Evolutionary conservation across 345 rosid species (phyloP).

Genomic region (Erodium maritimum): DNA sequence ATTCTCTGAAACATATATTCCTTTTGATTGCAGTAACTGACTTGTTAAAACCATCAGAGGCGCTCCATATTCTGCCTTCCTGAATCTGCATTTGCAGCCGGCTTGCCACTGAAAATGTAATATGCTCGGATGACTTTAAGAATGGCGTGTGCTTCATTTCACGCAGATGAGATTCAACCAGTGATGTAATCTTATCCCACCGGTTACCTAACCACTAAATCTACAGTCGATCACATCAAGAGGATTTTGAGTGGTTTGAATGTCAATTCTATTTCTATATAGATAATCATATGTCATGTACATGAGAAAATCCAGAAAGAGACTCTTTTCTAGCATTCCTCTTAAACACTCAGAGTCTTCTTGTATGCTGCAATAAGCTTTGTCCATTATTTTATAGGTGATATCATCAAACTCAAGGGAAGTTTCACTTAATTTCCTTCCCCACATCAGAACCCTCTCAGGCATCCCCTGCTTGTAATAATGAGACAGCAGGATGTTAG

Average conservation of each 20-base stretch:
- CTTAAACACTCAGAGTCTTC: constrained; percentile 9
- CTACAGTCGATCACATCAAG: constrained; percentile 14
- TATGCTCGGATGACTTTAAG: no score
- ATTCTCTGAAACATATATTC: no score
- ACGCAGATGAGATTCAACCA: neutral
- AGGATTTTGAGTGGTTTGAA: constrained; percentile 11
- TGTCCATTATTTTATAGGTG: constrained; percentile 35
- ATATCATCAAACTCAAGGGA: constrained; percentile 50
- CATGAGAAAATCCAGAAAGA: constrained; percentile 66
- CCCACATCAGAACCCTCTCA: constrained; percentile 48
- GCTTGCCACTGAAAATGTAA: no score
- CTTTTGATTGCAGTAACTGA: no score
- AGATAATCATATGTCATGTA: constrained; percentile 47
- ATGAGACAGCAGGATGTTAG: constrained; percentile 43
- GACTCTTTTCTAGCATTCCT: constrained; percentile 32
- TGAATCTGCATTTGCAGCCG: no score
- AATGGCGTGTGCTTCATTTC: neutral
- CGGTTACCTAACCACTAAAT: constrained; percentile 4
- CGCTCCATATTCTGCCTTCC: no score
- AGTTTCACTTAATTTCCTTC: constrained; percentile 47
- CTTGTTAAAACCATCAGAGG: no score
- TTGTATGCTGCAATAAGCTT: constrained; percentile 23
- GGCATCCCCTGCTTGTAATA: constrained; percentile 66
- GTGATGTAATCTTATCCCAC: neutral
- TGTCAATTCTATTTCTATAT: constrained; percentile 19